Percentiles rank a stretch among this genome's conserved stretches.
Evolutionary conservation across 257 asterid species (phyloP).

Genomic region (Nicotiana obtusifolia): DNA sequence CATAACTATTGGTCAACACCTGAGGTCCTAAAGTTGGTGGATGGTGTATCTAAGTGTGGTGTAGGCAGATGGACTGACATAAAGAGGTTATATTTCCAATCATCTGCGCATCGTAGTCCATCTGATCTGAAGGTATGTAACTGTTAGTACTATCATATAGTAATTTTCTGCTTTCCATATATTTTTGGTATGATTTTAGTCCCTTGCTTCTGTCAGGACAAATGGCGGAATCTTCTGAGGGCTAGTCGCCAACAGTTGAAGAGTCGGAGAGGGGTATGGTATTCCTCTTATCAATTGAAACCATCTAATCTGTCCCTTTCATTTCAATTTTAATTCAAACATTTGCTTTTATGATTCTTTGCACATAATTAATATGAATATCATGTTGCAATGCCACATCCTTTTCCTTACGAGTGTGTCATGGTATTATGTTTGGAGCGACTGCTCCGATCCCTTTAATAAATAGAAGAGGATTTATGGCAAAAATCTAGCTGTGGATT

Average conservation of each 20-base stretch:
- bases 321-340: not conserved
- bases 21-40: conserved; percentile 17
- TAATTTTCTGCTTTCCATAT: not conserved
- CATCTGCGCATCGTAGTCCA: conserved; percentile 2
- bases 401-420: not conserved
- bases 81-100: conserved; percentile 7
- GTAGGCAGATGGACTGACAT: conserved; percentile 18
- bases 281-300: not conserved
- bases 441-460: not conserved
- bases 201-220: conserved; percentile 15
- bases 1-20: conserved; percentile 11
- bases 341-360: not conserved
- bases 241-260: not conserved
- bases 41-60: conserved; percentile 17
- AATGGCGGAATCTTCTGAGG: conserved; percentile 19
- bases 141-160: not conserved
- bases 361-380: not conserved
- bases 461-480: not conserved
- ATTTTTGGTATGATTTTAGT: not conserved
- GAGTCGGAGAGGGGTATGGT: conserved; percentile 10
- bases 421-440: not conserved
- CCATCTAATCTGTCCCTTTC: not conserved
- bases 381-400: not conserved
- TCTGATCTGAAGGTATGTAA: conserved; percentile 12
- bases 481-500: too few species aligned